Evolutionary conservation across 306 rosid genomes (phyloP).

Genomic region (Malus asiatica): DNA sequence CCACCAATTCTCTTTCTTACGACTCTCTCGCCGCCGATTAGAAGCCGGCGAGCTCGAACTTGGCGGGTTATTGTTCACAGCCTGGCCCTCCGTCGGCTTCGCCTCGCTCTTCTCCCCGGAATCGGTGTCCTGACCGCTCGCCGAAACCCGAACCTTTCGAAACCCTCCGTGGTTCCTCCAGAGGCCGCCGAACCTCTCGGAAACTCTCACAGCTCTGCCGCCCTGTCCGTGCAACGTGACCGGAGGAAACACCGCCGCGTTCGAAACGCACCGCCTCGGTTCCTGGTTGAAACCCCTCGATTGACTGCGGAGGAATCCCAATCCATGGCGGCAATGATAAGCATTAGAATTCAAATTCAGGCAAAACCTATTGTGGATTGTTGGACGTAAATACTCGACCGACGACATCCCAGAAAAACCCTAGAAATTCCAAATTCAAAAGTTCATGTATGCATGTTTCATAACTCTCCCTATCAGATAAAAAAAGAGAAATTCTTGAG

Average conservation of each 20-base stretch:
- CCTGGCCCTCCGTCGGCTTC: slow-evolving; percentile 50
- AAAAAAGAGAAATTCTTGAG: slow-evolving; percentile 3
- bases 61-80: slow-evolving; percentile 46
- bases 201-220: slow-evolving; percentile 15
- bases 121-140: slow-evolving; percentile 62
- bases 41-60: slow-evolving; percentile 40
- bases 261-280: slow-evolving; percentile 31
- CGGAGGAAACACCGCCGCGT: slow-evolving; percentile 26
- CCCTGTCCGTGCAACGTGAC: slow-evolving; percentile 22
- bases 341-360: slow-evolving; percentile 38
- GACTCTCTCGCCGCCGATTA: slow-evolving; percentile 62
- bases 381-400: slow-evolving; percentile 50
- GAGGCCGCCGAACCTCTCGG: slow-evolving; percentile 41
- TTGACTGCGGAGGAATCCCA: slow-evolving; percentile 31
- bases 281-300: slow-evolving; percentile 35
- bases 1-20: slow-evolving; percentile 71
- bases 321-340: slow-evolving; percentile 32
- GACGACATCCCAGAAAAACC: slow-evolving; percentile 43
- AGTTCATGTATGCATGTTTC: background rate
- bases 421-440: slow-evolving; percentile 12
- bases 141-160: slow-evolving; percentile 31
- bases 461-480: background rate
- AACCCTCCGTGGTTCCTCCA: slow-evolving; percentile 35
- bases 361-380: slow-evolving; percentile 35
- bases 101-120: slow-evolving; percentile 70